Evolutionary conservation across 2,329 filamentous ascomycete genomes (phyloP).

Genomic region (Cadophora sp.): DNA sequence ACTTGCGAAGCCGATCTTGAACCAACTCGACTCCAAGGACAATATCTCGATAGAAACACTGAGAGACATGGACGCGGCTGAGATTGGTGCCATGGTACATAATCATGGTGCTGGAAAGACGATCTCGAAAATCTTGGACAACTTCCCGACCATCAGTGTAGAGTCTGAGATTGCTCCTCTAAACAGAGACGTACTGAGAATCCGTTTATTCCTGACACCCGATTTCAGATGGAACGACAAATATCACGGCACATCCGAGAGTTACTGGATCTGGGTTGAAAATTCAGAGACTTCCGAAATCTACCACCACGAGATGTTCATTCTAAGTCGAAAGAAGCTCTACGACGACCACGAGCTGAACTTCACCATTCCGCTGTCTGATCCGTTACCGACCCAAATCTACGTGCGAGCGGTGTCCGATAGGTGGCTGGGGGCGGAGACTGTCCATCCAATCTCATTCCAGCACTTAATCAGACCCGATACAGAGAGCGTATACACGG

Average conservation of each 20-base stretch:
- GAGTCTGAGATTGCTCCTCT: conserved; percentile 95
- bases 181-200: conserved; percentile 92
- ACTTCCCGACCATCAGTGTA: conserved; percentile 89
- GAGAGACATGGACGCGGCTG: conserved; percentile 89
- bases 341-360: conserved; percentile 97
- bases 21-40: conserved; percentile 84
- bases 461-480: conserved; percentile 97
- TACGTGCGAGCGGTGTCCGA: conserved; percentile 96
- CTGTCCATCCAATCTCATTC: conserved; percentile 93
- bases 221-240: conserved; percentile 96
- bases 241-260: conserved; percentile 91
- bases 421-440: conserved; percentile 95
- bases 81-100: conserved; percentile 90
- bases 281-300: conserved; percentile 98
- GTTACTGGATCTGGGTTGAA: conserved; percentile 99
- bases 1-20: conserved; percentile 80
- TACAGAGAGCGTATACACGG: conserved; percentile 96
- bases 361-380: conserved; percentile 94
- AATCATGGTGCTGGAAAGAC: conserved; percentile 87
- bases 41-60: conserved; percentile 79
- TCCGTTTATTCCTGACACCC: conserved; percentile 83
- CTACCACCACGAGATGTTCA: conserved; percentile 97
- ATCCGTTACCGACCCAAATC: conserved; percentile 93
- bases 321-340: conserved; percentile 86
- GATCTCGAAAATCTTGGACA: conserved; percentile 81